Evolutionary conservation across 352 stramenopile genomes (phyloP).

Genomic region (Globisporangium radiosum): DNA sequence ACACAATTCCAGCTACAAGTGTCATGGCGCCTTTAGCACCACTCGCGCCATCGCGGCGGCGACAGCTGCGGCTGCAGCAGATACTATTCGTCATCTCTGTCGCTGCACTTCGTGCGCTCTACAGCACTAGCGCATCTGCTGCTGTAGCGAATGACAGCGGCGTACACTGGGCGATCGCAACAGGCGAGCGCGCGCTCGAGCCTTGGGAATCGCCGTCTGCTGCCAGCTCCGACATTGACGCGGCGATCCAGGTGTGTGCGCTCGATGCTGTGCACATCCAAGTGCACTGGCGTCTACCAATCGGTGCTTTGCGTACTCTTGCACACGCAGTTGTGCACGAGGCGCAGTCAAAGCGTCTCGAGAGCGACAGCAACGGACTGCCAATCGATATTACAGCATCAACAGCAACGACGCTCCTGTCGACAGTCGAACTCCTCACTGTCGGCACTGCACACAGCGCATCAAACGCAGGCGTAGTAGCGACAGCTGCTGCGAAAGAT

Average conservation of each 20-base stretch:
- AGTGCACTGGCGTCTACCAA: slow-evolving; percentile 1
- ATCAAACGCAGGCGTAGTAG: neutral
- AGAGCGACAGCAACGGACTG: neutral
- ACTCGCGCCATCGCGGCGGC: no score
- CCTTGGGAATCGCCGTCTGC: neutral
- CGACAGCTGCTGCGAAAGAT: neutral
- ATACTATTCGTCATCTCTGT: no score
- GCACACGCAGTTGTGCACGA: neutral
- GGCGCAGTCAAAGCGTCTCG: neutral
- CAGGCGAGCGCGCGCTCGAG: neutral
- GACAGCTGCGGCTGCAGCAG: no score
- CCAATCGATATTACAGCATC: neutral
- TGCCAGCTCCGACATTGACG: neutral
- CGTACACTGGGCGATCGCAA: neutral
- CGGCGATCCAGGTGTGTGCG: neutral
- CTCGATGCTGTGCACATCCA: slow-evolving; percentile 4
- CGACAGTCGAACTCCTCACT: slow-evolving; percentile 2
- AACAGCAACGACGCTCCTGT: neutral
- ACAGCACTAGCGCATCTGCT: neutral
- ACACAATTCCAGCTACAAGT: no score
- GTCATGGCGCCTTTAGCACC: no score
- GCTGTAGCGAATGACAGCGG: neutral
- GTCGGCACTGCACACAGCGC: neutral
- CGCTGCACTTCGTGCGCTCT: no score
- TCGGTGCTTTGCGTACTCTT: neutral